A percentile compares a stretch with the other conserved stretches of the same genome.
These are phyloP conservation scores for Morella rubra DNA, from an alignment of 306 rosid species.

Conservation along the genomic window DNA sequence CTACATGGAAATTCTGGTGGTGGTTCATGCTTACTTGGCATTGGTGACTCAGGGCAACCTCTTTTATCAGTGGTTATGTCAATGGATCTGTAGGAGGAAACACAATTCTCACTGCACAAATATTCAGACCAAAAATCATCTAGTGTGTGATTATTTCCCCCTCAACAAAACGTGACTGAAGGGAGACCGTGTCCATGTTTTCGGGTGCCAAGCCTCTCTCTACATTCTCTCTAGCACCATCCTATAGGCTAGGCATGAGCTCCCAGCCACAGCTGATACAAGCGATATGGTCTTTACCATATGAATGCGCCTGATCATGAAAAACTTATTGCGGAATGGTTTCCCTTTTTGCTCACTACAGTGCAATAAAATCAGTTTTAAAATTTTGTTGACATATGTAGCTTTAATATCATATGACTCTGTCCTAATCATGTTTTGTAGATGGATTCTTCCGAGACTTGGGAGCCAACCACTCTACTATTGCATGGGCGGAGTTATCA, in stretches of 20 bases:
- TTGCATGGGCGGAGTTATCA: slow-evolving; percentile 77
- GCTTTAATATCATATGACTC: slow-evolving; percentile 12
- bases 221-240: not conserved
- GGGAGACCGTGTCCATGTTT: not conserved
- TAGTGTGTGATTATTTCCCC: not conserved
- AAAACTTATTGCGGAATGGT: not conserved
- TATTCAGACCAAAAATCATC: not conserved
- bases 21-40: no score
- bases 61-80: no score
- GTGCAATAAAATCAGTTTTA: not conserved
- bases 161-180: not conserved
- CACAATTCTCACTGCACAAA: not conserved
- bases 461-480: slow-evolving; percentile 72
- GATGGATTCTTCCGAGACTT: slow-evolving; percentile 84
- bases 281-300: not conserved
- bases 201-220: not conserved
- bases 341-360: not conserved
- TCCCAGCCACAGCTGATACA: not conserved
- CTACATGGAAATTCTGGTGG: no score
- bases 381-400: not conserved
- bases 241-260: not conserved
- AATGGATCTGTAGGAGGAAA: no score
- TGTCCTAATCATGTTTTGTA: slow-evolving; percentile 32
- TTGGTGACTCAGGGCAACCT: no score
- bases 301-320: not conserved